Base-by-base conservation (phyloP, 129 eudicot species). In the Deinandra increscens region DNA sequence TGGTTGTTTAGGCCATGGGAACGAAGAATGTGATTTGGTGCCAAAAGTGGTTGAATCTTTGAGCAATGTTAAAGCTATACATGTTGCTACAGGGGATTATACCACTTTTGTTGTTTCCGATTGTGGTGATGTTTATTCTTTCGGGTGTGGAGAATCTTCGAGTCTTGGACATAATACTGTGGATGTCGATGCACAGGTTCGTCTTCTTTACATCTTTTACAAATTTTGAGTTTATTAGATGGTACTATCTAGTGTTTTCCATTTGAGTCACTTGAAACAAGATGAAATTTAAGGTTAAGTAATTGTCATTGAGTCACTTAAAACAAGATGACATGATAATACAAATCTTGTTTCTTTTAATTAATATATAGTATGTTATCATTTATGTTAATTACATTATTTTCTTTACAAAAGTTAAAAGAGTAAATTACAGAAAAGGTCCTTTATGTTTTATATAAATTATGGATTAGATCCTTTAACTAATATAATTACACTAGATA, bases 81-180 rank as follows among this genome's bases (percentile, higher is more conserved):
- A 93, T 85, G 95, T 93, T 76, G 97, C 99, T 18, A 87, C 99
- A 1, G 99, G 99, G 23, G 99, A 93, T 51, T 93, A 93, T 69
- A 93, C 99, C 6, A 93, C 99, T 7, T 89, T 87, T 77, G 93
- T 89, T 59, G 92, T 93, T 69, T 83, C 98, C 45, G 90, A 83
- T 58, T 76, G 60, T 33, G 98, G 98, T 39, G 81, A 89, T 53
- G 99, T 89, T 1, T 93, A 93, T 76, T 93, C 97, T 22, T 93
- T 93, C 20, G 99, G 99, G 0, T 93, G 97, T 69, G 99, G 97
- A 22, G 99, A 93, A 69, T 93, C 99, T 0, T 87, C 95, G 1
- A 93, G 97, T 69, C 95, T 93, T 37, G 99, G 99, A 39, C 99
- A 93, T 75, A 82, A 82, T 72, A 70, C 82, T 13, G 90, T 61